Conservation (phyloP, 257 asterid species). For the Solanum boliviense region DNA sequence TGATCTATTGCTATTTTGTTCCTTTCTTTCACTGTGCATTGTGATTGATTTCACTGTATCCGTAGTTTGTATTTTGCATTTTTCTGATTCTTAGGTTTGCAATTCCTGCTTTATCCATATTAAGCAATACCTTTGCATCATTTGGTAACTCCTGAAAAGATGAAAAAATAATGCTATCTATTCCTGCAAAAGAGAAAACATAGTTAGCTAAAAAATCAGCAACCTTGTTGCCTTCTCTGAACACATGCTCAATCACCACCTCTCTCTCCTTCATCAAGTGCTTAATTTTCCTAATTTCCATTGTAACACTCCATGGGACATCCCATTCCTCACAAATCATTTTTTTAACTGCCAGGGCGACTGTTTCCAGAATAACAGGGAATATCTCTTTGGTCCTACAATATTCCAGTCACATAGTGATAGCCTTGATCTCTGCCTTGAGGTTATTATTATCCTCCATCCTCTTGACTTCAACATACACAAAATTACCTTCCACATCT, state of each 20-base stretch:
- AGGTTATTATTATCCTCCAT: background rate
- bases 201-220: background rate
- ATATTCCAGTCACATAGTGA: too few relatives aligned
- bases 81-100: too few relatives aligned
- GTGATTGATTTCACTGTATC: background rate
- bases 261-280: background rate
- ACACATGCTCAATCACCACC: background rate
- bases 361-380: background rate
- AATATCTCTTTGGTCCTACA: background rate
- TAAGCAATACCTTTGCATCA: background rate
- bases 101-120: background rate
- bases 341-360: background rate
- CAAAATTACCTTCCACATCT: background rate
- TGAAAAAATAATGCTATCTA: background rate
- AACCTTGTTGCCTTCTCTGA: background rate
- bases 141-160: background rate
- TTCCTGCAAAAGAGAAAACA: background rate
- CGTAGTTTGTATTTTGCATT: background rate
- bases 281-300: too few relatives aligned
- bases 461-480: background rate
- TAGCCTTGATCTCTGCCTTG: background rate
- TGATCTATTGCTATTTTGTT: too few relatives aligned
- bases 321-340: background rate
- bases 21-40: too few relatives aligned
- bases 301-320: background rate